A percentile compares a stretch with the other conserved stretches of the same genome.
These are phyloP conservation scores for Tricladium varicosporioides DNA, from an alignment of 2,329 filamentous ascomycete genomes.

Conservation along the genomic window DNA sequence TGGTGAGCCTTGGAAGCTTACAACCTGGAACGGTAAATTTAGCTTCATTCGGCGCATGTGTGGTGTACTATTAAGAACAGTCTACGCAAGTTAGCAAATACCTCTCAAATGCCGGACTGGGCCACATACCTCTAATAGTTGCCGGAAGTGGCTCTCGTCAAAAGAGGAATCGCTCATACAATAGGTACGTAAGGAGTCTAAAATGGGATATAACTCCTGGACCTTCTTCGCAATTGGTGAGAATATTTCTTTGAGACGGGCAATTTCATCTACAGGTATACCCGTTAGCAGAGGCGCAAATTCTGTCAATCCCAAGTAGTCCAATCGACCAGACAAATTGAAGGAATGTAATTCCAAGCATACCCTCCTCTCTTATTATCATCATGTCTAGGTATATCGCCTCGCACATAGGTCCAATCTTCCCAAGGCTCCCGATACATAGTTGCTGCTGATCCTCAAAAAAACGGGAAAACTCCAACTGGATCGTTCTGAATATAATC, in stretches of 20 bases:
- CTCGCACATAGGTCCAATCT: conserved; percentile 47
- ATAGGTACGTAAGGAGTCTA: conserved; percentile 44
- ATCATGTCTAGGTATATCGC: conserved; percentile 52
- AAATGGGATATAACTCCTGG: conserved; percentile 46
- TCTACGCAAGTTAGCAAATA: conserved; percentile 11
- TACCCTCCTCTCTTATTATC: conserved; percentile 51
- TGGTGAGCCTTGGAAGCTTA: conserved; percentile 44
- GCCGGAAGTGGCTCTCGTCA: conserved; percentile 47
- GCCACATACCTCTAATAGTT: conserved; percentile 35
- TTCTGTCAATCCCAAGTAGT: no score
- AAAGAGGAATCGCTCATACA: conserved; percentile 49
- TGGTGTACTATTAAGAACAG: conserved; percentile 44
- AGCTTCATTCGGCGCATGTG: conserved; percentile 47
- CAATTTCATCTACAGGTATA: conserved; percentile 44
- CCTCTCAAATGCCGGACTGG: background rate
- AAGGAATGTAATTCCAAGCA: conserved; percentile 17
- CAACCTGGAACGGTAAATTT: conserved; percentile 51
- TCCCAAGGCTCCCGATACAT: conserved; percentile 42
- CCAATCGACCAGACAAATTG: background rate
- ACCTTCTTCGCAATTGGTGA: conserved; percentile 35
- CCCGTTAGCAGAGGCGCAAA: background rate
- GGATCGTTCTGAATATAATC: conserved; percentile 45
- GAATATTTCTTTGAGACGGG: conserved; percentile 47
- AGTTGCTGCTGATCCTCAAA: conserved; percentile 27
- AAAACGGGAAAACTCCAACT: conserved; percentile 50